Conservation (phyloP, 768 basidiomycete genomes). For the Russula sp. region DNA sequence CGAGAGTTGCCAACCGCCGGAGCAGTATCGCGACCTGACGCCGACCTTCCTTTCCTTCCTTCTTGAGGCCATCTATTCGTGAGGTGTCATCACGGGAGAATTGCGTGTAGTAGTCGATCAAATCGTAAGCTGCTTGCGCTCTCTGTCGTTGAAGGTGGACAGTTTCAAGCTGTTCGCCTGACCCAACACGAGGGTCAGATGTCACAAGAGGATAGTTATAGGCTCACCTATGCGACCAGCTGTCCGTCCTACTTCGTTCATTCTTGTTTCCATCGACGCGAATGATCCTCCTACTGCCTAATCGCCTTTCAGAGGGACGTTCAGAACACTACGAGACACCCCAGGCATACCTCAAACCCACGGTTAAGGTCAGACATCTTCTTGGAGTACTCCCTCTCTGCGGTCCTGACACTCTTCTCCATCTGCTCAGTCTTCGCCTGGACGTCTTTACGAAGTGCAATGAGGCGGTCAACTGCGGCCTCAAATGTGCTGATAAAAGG, state of each 20-base stretch:
- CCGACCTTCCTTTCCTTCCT: slow-evolving; percentile 84
- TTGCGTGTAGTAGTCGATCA: slow-evolving; percentile 92
- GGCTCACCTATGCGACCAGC: slow-evolving; percentile 84
- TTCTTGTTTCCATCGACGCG: slow-evolving; percentile 79
- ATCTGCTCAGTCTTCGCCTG: slow-evolving; percentile 85
- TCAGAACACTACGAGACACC: neutral
- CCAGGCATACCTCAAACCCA: slow-evolving; percentile 75
- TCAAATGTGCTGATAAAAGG: slow-evolving; percentile 93
- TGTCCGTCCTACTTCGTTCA: slow-evolving; percentile 89
- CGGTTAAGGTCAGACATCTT: slow-evolving; percentile 89
- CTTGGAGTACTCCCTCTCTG: slow-evolving; percentile 91
- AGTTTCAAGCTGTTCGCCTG: slow-evolving; percentile 93
- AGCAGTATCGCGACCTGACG: slow-evolving; percentile 83
- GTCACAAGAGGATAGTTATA: neutral
- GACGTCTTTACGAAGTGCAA: slow-evolving; percentile 82
- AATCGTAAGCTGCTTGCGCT: slow-evolving; percentile 88
- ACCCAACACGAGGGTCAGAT: slow-evolving; percentile 3
- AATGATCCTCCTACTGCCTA: slow-evolving; percentile 88
- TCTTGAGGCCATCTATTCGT: slow-evolving; percentile 67
- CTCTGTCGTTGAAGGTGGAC: slow-evolving; percentile 87
- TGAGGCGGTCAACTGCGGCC: slow-evolving; percentile 79
- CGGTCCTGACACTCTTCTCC: slow-evolving; percentile 82
- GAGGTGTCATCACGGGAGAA: slow-evolving; percentile 77
- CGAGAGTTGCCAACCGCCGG: slow-evolving; percentile 76
- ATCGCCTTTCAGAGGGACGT: slow-evolving; percentile 1